Conservation (phyloP, 495 filamentous ascomycete genomes). For the Penicillium bialowiezense region DNA sequence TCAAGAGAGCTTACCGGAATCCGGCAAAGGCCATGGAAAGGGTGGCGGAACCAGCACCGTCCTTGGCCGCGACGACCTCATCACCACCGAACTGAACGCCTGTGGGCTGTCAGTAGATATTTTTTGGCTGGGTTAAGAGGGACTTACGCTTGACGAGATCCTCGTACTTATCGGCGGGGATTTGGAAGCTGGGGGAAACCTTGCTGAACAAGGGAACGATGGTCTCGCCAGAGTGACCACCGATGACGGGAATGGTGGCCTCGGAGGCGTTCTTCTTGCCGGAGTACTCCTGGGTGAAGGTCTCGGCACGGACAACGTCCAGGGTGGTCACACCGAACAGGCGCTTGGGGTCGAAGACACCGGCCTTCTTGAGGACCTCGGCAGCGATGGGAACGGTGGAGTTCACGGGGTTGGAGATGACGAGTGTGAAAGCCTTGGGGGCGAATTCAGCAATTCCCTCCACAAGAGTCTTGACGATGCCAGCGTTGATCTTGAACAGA, state of each 20-base stretch:
- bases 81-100: slow-evolving; percentile 97
- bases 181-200: slow-evolving; percentile 71
- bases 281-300: slow-evolving; percentile 83
- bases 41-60: slow-evolving; percentile 90
- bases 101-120: slow-evolving; percentile 24
- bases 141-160: slow-evolving; percentile 77
- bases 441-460: slow-evolving; percentile 79
- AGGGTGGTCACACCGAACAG: slow-evolving; percentile 98
- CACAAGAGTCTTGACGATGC: slow-evolving; percentile 84
- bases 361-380: slow-evolving; percentile 88
- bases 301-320: slow-evolving; percentile 96
- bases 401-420: slow-evolving; percentile 99
- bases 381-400: slow-evolving; percentile 97
- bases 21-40: slow-evolving; percentile 98
- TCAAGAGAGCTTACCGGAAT: slow-evolving; percentile 60
- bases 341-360: slow-evolving; percentile 87
- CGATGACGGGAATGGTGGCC: slow-evolving; percentile 84
- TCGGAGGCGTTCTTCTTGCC: slow-evolving; percentile 79
- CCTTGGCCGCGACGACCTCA: slow-evolving; percentile 98
- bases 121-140: no score
- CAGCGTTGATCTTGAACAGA: slow-evolving; percentile 97
- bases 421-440: slow-evolving; percentile 88
- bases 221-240: slow-evolving; percentile 95
- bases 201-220: slow-evolving; percentile 98
- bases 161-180: slow-evolving; percentile 83